Evolutionary conservation across 768 basidiomycete genomes (phyloP).

Genomic region (Tulasnella sp.): DNA sequence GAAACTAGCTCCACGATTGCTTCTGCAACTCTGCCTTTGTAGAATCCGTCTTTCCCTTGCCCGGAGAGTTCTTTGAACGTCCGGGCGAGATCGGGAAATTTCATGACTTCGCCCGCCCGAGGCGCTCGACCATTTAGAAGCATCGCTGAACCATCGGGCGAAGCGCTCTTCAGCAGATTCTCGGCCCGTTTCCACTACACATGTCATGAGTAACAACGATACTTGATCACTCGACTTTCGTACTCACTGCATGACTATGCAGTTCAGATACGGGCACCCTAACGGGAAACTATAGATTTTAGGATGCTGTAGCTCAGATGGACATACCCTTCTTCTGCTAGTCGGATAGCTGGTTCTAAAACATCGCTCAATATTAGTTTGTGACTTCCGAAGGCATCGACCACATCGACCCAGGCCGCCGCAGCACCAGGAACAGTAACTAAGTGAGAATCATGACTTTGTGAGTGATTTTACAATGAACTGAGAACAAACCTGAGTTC

Average conservation of each 20-base stretch:
- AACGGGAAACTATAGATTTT: slow-evolving; percentile 49
- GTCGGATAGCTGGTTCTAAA: slow-evolving; percentile 74
- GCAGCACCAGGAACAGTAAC: slow-evolving; percentile 54
- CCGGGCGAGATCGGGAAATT: slow-evolving; percentile 63
- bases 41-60: slow-evolving; percentile 84
- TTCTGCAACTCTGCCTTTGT: slow-evolving; percentile 80
- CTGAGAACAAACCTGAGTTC: slow-evolving; percentile 89
- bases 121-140: slow-evolving; percentile 75
- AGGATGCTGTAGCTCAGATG: neutral
- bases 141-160: slow-evolving; percentile 78
- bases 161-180: slow-evolving; percentile 63
- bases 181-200: slow-evolving; percentile 43
- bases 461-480: slow-evolving; percentile 41
- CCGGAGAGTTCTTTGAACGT: slow-evolving; percentile 72
- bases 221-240: slow-evolving; percentile 5
- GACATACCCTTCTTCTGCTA: slow-evolving; percentile 79
- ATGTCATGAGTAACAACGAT: slow-evolving; percentile 10
- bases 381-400: slow-evolving; percentile 71
- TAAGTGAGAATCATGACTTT: neutral
- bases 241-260: slow-evolving; percentile 42
- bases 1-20: slow-evolving; percentile 78
- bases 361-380: slow-evolving; percentile 53
- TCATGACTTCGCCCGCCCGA: slow-evolving; percentile 70
- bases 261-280: slow-evolving; percentile 88
- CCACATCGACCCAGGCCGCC: slow-evolving; percentile 87